Evolutionary conservation across 495 filamentous ascomycete species (phyloP).

Genomic region (Stereocaulon alpinum): DNA sequence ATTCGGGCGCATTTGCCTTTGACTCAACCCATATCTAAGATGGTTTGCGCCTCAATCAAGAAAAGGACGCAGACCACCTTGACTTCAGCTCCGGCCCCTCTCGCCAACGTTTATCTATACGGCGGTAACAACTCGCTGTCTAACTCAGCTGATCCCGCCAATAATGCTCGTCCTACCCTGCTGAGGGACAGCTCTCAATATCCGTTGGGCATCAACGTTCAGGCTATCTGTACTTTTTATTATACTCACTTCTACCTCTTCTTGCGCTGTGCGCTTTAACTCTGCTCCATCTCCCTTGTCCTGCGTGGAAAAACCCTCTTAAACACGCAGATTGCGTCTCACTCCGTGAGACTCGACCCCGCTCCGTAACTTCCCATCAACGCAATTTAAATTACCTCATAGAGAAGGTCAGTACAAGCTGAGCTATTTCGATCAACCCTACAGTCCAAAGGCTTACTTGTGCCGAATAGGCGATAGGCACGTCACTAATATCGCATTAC

Average conservation of each 20-base stretch:
- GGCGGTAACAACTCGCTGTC: slow-evolving; percentile 7
- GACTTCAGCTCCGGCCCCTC: slow-evolving; percentile 7
- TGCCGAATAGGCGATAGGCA: no score
- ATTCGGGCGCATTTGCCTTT: not conserved
- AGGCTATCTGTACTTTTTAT: slow-evolving; percentile 3
- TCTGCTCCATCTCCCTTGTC: slow-evolving; percentile 9
- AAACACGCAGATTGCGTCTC: slow-evolving; percentile 9
- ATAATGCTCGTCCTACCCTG: slow-evolving; percentile 12
- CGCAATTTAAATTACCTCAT: slow-evolving; percentile 11
- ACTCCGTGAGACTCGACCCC: not conserved
- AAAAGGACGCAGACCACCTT: not conserved
- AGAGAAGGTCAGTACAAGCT: slow-evolving; percentile 11
- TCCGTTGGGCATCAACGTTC: slow-evolving; percentile 10
- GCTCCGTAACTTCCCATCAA: slow-evolving; percentile 9
- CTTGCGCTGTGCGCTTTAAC: slow-evolving; percentile 8
- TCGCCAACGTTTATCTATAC: no score
- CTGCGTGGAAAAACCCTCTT: slow-evolving; percentile 8
- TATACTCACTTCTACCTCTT: slow-evolving; percentile 6
- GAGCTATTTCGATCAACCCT: not conserved
- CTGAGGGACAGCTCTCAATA: slow-evolving; percentile 12
- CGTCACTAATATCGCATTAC: no score
- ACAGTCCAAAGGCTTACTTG: no score
- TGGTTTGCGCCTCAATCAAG: no score
- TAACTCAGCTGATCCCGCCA: slow-evolving; percentile 9
- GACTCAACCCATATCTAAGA: no score